These are phyloP conservation scores for Penicillium occitanis DNA, from an alignment of 2,329 filamentous ascomycete genomes.

Conservation along the genomic window DNA sequence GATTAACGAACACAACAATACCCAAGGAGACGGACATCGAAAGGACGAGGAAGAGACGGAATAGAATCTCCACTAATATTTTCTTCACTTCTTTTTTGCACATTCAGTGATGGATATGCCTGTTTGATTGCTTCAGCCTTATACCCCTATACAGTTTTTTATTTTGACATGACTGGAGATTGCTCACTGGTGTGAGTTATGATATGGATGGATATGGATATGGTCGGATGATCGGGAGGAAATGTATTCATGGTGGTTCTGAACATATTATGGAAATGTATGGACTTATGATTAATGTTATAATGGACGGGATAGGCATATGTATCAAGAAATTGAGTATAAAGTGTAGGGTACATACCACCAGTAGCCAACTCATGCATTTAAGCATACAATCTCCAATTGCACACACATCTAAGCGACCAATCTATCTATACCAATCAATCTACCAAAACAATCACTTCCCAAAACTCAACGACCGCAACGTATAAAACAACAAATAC, in stretches of 20 bases:
- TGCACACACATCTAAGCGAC: not conserved
- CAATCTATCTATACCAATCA: not conserved
- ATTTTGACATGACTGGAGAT: constrained; percentile 10
- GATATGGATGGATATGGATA: not conserved
- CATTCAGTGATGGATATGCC: constrained; percentile 16
- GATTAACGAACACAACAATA: not conserved
- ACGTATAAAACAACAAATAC: constrained; percentile 80
- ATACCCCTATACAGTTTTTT: constrained; percentile 23
- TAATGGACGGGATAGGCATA: constrained; percentile 8
- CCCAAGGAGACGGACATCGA: not conserved
- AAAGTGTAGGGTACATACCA: too few species aligned
- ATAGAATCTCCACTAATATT: constrained; percentile 12
- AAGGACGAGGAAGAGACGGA: constrained; percentile 16
- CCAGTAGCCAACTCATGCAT: not conserved
- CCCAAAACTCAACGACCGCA: constrained; percentile 34
- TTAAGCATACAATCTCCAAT: not conserved
- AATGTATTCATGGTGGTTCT: not conserved
- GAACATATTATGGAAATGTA: not conserved
- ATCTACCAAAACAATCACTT: constrained; percentile 4
- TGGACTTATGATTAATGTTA: constrained; percentile 14
- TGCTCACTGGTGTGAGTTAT: not conserved
- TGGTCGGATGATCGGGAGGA: not conserved
- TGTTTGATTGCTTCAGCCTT: constrained; percentile 22
- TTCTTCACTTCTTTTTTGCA: constrained; percentile 16
- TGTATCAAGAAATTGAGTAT: too few species aligned